Conservation (phyloP, 805 yeast genomes). For the Schwanniomyces yamadae region DNA sequence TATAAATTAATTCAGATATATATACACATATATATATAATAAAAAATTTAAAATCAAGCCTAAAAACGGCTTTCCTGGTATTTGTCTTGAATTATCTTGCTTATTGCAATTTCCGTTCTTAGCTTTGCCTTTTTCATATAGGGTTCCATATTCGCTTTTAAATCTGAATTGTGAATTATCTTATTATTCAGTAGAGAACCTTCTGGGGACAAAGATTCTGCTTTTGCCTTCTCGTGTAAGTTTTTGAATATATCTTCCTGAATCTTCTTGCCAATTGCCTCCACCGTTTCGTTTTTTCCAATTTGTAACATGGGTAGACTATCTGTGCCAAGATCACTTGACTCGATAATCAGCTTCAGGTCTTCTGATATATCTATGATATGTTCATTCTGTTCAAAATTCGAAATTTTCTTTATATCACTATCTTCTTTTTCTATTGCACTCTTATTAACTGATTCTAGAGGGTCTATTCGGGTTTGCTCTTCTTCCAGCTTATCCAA, state of each 20-base stretch:
- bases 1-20: background rate
- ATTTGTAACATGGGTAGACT: constrained; percentile 6
- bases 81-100: constrained; percentile 24
- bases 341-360: background rate
- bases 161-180: constrained; percentile 26
- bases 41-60: background rate
- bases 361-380: background rate
- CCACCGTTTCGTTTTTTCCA: constrained; percentile 24
- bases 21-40: background rate
- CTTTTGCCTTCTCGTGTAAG: constrained; percentile 13
- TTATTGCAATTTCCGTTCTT: constrained; percentile 27
- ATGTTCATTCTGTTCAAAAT: background rate
- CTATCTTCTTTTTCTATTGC: background rate
- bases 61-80: constrained; percentile 10
- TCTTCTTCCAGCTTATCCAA: too few species aligned
- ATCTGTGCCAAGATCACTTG: background rate
- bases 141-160: constrained; percentile 26
- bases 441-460: background rate
- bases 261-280: constrained; percentile 21
- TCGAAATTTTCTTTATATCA: background rate
- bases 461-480: background rate
- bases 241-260: constrained; percentile 20
- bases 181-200: background rate
- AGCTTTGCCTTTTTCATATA: constrained; percentile 25
- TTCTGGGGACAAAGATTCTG: background rate